Base-by-base conservation (phyloP, 306 rosid genomes). In the Lathyrus aphaca region DNA sequence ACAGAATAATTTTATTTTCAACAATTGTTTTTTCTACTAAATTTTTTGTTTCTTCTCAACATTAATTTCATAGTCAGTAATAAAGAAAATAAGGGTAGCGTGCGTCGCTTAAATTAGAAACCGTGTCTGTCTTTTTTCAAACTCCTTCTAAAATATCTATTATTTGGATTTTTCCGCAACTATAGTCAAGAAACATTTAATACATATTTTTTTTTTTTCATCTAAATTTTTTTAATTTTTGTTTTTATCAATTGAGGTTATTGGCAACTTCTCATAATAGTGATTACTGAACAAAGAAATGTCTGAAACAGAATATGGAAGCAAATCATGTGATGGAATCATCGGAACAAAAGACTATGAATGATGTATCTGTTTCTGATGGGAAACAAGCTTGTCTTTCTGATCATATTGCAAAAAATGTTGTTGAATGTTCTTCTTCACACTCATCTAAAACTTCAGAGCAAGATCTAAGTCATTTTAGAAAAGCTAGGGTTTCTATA, bases 401-500 rank as follows among this genome's bases (percentile, higher is more conserved):
- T 16, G 66, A 37, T 21, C 66, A 25, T 25, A 23, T 23, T 4
- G 19, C 75, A 27, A 48, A 76, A 19, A 80, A 79, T 49, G 71
- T 50, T 40, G 49, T 45, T 65, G 83, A 82, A 49, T 71, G 61
- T 42, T 83, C 84, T 0, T 79, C 84, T 1, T 79, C 82, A 8
- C 58, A 32, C 46, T 67, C 32, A 19, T 19, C 66, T 19, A 80
- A 66, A 76, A 79, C 39, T 35, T 35, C 3, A 27, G 69, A 83
- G 32, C 79, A 75, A n/a, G 68, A 74, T 15, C 15, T 49, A n/a
- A 45, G 3, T 57, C 81, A 81, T 3, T 68, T 74, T 51, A 80
- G 85, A 51, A 83, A 83, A 66, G 82, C 82, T 57, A 74, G 87
- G 79, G 87, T 83, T 53, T 83, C 87, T 3, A 82, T 83, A 43